phyloP scores from a whole-genome alignment of 148 eudicot species.

The Suaeda aralocaspica region DNA sequence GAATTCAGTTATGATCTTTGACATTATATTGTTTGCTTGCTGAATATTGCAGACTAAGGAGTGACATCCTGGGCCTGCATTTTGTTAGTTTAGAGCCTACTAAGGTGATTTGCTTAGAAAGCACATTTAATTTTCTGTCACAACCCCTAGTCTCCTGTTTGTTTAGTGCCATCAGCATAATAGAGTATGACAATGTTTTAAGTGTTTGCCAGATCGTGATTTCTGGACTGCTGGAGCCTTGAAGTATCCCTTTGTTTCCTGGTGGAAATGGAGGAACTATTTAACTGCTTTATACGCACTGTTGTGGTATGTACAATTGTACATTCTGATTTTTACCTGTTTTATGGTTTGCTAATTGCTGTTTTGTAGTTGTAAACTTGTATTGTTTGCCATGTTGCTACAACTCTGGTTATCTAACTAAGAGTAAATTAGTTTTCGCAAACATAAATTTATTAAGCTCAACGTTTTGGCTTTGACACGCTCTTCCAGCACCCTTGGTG shows the following conservation, averaged over 20 bases:
- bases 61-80: conserved; percentile 99
- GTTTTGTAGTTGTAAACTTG: too few species aligned
- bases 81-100: conserved; percentile 90
- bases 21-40: conserved; percentile 69
- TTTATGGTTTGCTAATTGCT: background rate
- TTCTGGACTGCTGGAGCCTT: conserved; percentile 93
- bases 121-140: background rate
- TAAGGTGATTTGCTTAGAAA: conserved; percentile 46
- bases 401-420: too few species aligned
- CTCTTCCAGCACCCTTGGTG: too few species aligned
- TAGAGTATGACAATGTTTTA: background rate
- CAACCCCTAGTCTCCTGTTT: too few species aligned
- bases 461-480: too few species aligned
- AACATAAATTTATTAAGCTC: too few species aligned
- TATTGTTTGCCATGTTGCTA: too few species aligned
- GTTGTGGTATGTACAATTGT: conserved; percentile 88
- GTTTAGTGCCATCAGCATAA: background rate
- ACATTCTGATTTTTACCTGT: background rate
- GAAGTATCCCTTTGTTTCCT: conserved; percentile 81
- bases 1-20: conserved; percentile 96
- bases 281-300: conserved; percentile 84
- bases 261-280: too few species aligned
- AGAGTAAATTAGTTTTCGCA: too few species aligned
- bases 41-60: too few species aligned
- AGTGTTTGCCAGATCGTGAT: conserved; percentile 73